Evolutionary conservation across 495 filamentous ascomycete species (phyloP).

Genomic region (Physcia stellaris): DNA sequence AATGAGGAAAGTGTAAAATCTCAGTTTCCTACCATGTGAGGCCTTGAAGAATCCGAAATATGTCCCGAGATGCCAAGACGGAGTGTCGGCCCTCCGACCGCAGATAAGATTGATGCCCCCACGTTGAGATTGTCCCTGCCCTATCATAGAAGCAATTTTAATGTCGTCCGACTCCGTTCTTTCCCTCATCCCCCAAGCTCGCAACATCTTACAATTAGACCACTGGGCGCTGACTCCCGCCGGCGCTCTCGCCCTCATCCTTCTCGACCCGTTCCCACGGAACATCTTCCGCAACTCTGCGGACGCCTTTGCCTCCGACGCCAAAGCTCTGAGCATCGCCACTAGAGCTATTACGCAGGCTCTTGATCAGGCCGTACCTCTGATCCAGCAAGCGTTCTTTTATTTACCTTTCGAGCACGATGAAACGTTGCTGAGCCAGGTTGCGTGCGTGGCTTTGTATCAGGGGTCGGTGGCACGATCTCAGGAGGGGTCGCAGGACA

Average conservation of each 20-base stretch:
- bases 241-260: constrained; percentile 20
- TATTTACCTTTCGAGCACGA: constrained; percentile 25
- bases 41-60: no score
- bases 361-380: constrained; percentile 17
- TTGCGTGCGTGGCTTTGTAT: constrained; percentile 17
- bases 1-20: no score
- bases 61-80: no score
- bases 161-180: no score
- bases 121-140: no score
- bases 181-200: no score
- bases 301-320: constrained; percentile 21
- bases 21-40: no score
- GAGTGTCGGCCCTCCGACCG: no score
- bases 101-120: no score
- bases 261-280: constrained; percentile 24
- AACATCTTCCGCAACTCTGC: constrained; percentile 22
- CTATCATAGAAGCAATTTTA: no score
- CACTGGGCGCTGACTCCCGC: constrained; percentile 4
- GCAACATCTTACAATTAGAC: no score
- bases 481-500: no score
- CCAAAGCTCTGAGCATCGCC: constrained; percentile 17
- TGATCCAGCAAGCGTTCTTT: constrained; percentile 19
- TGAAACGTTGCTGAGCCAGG: constrained; percentile 21
- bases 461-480: constrained; percentile 15
- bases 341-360: constrained; percentile 17